Base-by-base conservation (phyloP, 495 filamentous ascomycete species). In the Aspergillus sclerotioniger region DNA sequence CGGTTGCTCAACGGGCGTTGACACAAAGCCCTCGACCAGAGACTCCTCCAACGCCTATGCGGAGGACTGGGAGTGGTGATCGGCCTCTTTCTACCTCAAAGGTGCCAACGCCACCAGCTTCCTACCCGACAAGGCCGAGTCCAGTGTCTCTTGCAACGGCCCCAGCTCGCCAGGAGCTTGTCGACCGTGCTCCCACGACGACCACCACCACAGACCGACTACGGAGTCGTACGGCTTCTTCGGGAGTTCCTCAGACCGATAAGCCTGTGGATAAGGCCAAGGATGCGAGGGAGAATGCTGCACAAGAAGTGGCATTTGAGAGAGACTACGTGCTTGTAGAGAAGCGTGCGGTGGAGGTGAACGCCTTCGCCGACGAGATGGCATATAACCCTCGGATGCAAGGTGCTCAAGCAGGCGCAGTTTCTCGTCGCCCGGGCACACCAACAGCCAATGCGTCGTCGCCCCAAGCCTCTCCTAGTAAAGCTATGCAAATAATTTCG, bases 271-370 rank as follows among this genome's bases (percentile, higher is more conserved):
- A 68, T 21, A 71, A 71, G 17, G 46, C 74, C 3, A 76, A 75
- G 41, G 84, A 91, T 47, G 88, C 86, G 35, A 79, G 82, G 31
- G 90, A 93, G 61, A 83, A 81, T 56, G 89, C 89, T 19, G 91
- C 88, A 10, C 90, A 96, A 62, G 92, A 95, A 54, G 84, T 94
- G 6, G 90, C 89, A 1, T 90, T 95, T 67, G 91, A 95, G 66
- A 80, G 92, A 61, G 94, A 97, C 62, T 98, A 97, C 62, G 93
- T 98, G 33, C 74, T 98, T 16, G 90, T 98, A 17, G 95, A 98
- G 72, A 98, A 97, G 76, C 87, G 87, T 51, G 87, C 88, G 8
- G 92, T 98, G 4, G 91, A 97, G 70, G 93, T 98, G 28, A 97
- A 98, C 74, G 93, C 94, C 4, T 90, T 98, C 67, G 94, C 94